Conservation (phyloP, 1,284 basidiomycete genomes). For the Pyrrhoderma noxium region DNA sequence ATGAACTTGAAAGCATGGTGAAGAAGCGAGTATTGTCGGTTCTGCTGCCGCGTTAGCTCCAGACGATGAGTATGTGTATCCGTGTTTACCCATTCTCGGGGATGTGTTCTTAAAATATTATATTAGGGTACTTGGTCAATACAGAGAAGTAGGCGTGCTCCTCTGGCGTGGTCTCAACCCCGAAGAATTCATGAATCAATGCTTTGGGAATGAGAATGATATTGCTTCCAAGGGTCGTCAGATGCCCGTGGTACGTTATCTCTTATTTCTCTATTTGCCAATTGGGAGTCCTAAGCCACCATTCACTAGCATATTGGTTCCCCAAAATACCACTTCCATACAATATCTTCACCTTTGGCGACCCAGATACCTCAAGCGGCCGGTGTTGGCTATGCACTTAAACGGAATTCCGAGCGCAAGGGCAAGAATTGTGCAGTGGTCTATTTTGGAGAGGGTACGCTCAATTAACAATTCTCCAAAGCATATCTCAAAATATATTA, state of each 20-base stretch:
- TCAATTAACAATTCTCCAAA: neutral
- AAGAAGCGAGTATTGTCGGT: constrained; percentile 89
- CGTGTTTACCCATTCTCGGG: neutral
- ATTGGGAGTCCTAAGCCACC: neutral
- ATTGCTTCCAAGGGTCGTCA: constrained; percentile 79
- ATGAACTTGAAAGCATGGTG: constrained; percentile 58
- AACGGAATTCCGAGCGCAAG: constrained; percentile 67
- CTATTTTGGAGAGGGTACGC: constrained; percentile 79
- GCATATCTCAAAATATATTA: neutral
- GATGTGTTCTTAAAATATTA: neutral
- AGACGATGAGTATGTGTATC: constrained; percentile 75
- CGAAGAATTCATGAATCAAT: constrained; percentile 77
- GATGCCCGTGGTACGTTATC: constrained; percentile 67
- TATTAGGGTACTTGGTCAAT: constrained; percentile 47
- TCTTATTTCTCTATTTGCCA: neutral
- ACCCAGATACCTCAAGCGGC: constrained; percentile 96
- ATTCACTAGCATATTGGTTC: constrained; percentile 76
- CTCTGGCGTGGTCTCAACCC: constrained; percentile 80
- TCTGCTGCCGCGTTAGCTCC: constrained; percentile 77
- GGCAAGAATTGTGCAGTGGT: constrained; percentile 78
- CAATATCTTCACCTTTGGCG: constrained; percentile 89
- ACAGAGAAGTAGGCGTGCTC: constrained; percentile 86
- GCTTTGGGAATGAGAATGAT: constrained; percentile 81
- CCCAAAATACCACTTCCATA: constrained; percentile 80
- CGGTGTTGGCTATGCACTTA: constrained; percentile 86